Percentiles rank a stretch among this genome's conserved stretches.
Evolutionary conservation across 441 rosid species (phyloP).

Genomic region (Pelargonium citronellum): DNA sequence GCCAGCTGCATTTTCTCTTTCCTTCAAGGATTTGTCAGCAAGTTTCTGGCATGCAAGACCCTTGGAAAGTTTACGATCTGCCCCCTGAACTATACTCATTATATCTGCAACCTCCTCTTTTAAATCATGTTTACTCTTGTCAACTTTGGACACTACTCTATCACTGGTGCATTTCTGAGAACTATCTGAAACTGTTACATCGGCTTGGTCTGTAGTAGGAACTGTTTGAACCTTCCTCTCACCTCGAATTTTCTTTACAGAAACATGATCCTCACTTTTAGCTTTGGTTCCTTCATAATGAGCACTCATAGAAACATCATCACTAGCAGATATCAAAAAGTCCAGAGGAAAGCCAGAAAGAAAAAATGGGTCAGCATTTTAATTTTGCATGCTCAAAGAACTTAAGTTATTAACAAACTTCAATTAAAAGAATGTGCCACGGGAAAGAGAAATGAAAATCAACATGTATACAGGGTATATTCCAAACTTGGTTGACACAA

Average conservation of each 20-base stretch:
- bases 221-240: constrained; percentile 38
- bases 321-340: constrained; percentile 28
- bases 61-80: constrained; percentile 33
- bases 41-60: constrained; percentile 27
- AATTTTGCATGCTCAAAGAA: constrained; percentile 12
- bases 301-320: constrained; percentile 32
- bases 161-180: constrained; percentile 20
- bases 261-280: constrained; percentile 33
- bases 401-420: background rate
- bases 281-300: constrained; percentile 33
- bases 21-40: constrained; percentile 40
- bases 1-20: constrained; percentile 53
- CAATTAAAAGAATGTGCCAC: constrained; percentile 10
- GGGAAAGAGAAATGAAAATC: background rate
- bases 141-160: constrained; percentile 20
- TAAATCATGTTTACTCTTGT: constrained; percentile 23
- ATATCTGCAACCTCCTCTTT: constrained; percentile 43
- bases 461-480: constrained; percentile 5
- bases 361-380: constrained; percentile 16
- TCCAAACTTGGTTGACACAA: too few species aligned
- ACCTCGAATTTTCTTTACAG: constrained; percentile 39
- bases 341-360: constrained; percentile 10
- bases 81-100: constrained; percentile 71
- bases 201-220: constrained; percentile 28
- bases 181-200: constrained; percentile 34